phyloP scores from a whole-genome alignment of 768 basidiomycete species.

The Cubamyces lactineus region DNA sequence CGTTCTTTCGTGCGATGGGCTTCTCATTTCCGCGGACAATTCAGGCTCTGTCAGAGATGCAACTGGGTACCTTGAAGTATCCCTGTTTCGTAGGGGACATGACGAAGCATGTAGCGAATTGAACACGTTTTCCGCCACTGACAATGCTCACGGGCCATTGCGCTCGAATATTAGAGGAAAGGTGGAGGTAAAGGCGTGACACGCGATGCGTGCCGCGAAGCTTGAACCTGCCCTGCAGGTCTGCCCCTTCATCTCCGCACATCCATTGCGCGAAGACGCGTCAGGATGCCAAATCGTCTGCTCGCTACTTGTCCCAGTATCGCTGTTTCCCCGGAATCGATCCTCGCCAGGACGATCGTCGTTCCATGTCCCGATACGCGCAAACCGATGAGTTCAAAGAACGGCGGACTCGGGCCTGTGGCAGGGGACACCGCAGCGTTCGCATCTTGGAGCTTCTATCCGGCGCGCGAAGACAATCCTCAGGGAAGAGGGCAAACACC shows the following conservation, averaged over 20 bases:
- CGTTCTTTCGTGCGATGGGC: neutral
- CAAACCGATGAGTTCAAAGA: neutral
- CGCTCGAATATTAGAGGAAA: too few species aligned
- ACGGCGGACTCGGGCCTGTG: slow-evolving; percentile 16
- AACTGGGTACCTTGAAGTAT: neutral
- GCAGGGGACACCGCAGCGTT: neutral
- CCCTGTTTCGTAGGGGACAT: too few species aligned
- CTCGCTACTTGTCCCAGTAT: neutral
- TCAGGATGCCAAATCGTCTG: neutral
- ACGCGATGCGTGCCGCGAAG: slow-evolving; percentile 6
- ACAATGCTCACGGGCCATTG: too few species aligned
- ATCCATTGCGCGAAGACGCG: neutral
- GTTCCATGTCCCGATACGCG: neutral
- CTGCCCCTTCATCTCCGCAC: neutral
- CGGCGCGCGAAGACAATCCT: neutral
- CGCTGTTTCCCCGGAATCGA: neutral
- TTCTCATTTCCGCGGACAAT: neutral
- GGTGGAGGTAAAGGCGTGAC: neutral
- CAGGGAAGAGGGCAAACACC: neutral
- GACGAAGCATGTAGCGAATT: too few species aligned
- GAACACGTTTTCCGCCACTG: too few species aligned
- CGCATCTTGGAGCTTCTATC: neutral
- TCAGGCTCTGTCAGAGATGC: neutral
- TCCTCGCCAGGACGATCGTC: neutral
- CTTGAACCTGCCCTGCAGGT: neutral